Conservation (phyloP, 169 alveolate species). For the Eimeria sp. region DNA sequence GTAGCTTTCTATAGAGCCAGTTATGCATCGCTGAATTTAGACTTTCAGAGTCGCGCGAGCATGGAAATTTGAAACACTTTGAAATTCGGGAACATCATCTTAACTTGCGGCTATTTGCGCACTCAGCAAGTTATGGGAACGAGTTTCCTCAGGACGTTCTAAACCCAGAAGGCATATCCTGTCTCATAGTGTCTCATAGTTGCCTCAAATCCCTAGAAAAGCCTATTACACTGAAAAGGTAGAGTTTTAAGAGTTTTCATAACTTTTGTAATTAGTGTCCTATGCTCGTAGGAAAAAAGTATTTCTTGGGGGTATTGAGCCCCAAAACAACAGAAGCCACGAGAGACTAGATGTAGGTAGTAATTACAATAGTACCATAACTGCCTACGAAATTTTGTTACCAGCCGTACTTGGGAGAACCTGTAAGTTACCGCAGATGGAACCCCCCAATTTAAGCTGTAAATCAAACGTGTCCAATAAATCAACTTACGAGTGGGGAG, state of each 20-base stretch:
- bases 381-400: neutral
- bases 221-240: neutral
- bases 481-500: constrained; percentile 17
- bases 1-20: neutral
- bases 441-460: neutral
- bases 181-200: neutral
- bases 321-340: neutral
- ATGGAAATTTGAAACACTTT: neutral
- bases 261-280: neutral
- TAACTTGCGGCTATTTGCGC: neutral
- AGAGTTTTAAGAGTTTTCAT: neutral
- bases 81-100: neutral
- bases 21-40: neutral
- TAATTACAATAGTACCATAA: neutral
- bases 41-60: neutral
- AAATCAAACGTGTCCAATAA: neutral
- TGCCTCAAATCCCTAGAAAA: neutral
- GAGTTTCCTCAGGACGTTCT: neutral
- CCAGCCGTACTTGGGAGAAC: neutral
- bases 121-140: neutral
- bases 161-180: neutral
- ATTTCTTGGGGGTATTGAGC: neutral
- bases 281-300: neutral
- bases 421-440: neutral
- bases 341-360: neutral